Evolutionary conservation across 371 early-diverging fungal species (phyloP), one percentile per base, ranked within the genome.

Genomic region (Nosema muscidifuracis): DNA sequence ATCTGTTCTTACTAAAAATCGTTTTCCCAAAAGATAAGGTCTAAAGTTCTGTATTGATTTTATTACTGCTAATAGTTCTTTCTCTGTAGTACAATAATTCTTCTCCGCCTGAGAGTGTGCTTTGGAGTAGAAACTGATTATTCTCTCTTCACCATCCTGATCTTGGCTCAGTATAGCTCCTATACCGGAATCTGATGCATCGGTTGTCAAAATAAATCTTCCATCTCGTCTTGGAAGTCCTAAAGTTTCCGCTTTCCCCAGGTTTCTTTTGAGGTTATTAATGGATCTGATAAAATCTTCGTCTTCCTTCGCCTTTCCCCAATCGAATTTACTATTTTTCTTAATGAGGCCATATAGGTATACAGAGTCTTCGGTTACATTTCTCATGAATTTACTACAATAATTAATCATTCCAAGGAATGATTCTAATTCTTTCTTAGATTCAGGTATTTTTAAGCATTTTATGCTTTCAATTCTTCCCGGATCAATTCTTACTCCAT

Each of bases 171-270:
- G 40, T 2, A 64, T 40, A n/a, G 66, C 69, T 2, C 71, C 78
- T 13, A 18, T 43, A 6, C 57, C 58, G 2, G 2, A 2, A 15
- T 71, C 47, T 7, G 18, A 61, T 13, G 75, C 78, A 53, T 75
- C 78, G 6, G 78, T 69, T n/a, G 33, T 70, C 16, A 77, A 43
- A 30, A 71, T 70, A 62, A 56, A 74, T 30, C 30, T 31, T 7
- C 65, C 34, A 1, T 40, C 61, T 31, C 3, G 12, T 31, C 65
- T 65, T 58, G 78, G 70, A 15, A 56, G 47, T 1, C 3, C 36
- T 20, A 36, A 22, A 1, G 16, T 13, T 13, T 9, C 15, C 33
- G 31, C 12, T 44, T 42, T 18, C 24, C 16, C 2, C 18, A 67
- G 20, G 18, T 38, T 22, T 2, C 30, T 40, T 33, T 68, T 67